Conservation (phyloP, 345 rosid species). For the Citrus sp. region DNA sequence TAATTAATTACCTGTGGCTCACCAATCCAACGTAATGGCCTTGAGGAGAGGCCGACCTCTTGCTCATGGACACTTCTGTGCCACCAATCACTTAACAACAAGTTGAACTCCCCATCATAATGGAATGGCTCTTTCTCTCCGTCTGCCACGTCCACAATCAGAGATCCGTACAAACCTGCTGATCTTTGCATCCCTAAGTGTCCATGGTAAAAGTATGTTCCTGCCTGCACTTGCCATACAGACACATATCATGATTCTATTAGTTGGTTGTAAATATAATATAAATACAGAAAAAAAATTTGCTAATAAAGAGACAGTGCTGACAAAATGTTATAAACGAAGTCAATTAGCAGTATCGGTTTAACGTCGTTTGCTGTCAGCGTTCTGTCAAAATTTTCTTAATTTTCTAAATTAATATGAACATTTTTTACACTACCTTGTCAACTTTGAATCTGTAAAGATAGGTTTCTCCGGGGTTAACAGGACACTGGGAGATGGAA, state of each 20-base stretch:
- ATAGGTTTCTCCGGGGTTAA: slow-evolving; percentile 78
- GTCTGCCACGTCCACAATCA: slow-evolving; percentile 53
- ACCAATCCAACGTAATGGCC: slow-evolving; percentile 70
- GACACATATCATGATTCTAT: neutral
- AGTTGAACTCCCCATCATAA: slow-evolving; percentile 59
- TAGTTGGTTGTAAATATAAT: neutral
- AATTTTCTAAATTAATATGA: no score
- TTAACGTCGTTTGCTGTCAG: no score
- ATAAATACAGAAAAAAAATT: fast-evolving
- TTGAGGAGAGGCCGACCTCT: slow-evolving; percentile 69
- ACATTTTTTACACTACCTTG: slow-evolving; percentile 29
- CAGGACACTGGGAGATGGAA: slow-evolving; percentile 68
- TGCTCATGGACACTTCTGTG: slow-evolving; percentile 55
- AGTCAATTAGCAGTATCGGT: no score
- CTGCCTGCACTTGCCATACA: slow-evolving; percentile 40
- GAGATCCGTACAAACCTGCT: slow-evolving; percentile 67
- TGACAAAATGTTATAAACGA: no score
- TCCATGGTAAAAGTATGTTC: slow-evolving; percentile 85
- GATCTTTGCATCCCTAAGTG: slow-evolving; percentile 90
- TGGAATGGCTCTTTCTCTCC: slow-evolving; percentile 58
- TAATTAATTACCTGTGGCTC: slow-evolving; percentile 65
- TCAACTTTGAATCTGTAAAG: slow-evolving; percentile 70
- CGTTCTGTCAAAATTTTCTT: no score
- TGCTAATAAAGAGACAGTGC: no score
- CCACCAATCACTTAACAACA: slow-evolving; percentile 87